phyloP scores from a whole-genome alignment of 83 land plant genomes.

The Thuja plicata region DNA sequence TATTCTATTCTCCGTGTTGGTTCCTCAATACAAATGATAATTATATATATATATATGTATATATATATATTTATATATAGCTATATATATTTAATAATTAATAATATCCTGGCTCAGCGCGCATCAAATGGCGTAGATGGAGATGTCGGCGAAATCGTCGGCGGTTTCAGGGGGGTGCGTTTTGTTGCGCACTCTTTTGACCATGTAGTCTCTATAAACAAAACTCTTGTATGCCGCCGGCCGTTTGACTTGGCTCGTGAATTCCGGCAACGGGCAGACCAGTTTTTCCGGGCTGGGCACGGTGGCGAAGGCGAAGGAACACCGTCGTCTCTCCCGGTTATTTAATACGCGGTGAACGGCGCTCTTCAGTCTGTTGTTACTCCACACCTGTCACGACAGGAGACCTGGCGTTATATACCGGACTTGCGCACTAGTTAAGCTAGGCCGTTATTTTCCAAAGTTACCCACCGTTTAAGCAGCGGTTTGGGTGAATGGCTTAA shows the following conservation, averaged over 20 bases:
- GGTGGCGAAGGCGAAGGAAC: conserved; percentile 31
- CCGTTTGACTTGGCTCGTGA: conserved; percentile 33
- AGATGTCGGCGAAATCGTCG: conserved; percentile 28
- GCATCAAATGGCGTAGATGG: conserved; percentile 16
- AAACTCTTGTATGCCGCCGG: conserved; percentile 32
- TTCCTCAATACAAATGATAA: too few species aligned
- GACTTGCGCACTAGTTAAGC: too few species aligned
- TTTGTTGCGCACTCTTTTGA: conserved; percentile 37
- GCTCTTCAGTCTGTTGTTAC: conserved; percentile 45
- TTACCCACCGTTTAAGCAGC: too few species aligned
- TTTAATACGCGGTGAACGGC: conserved; percentile 41
- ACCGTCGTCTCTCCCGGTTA: conserved; percentile 18
- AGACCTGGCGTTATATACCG: too few species aligned
- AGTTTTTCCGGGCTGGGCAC: conserved; percentile 26
- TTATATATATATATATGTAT: too few species aligned
- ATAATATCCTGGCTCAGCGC: neutral
- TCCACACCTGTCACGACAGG: conserved; percentile 24
- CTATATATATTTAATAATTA: too few species aligned
- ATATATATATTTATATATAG: too few species aligned
- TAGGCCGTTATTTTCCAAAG: too few species aligned
- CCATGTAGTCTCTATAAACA: conserved; percentile 32
- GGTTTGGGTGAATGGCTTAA: neutral
- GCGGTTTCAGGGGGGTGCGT: conserved; percentile 36
- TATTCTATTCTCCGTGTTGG: too few species aligned
- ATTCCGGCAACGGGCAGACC: conserved; percentile 42